A percentile compares a stretch with the other conserved stretches of the same genome.
phyloP scores from a whole-genome alignment of 2,329 filamentous ascomycete genomes.

The Talaromyces marneffei region DNA sequence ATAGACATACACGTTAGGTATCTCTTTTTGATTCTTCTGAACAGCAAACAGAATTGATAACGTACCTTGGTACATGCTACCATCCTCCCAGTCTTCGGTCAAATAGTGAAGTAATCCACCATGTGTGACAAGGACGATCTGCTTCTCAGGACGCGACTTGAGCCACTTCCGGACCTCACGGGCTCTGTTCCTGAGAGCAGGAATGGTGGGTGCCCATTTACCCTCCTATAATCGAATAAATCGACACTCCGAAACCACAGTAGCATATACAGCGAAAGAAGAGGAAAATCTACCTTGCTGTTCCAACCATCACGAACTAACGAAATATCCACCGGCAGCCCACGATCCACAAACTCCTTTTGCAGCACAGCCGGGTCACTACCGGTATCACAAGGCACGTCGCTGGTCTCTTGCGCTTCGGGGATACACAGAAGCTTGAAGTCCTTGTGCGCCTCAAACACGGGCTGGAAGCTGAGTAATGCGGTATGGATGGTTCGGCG shows the following conservation, averaged over 20 bases:
- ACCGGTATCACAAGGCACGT: conserved; percentile 71
- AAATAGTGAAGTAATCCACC: conserved; percentile 80
- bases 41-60: neutral
- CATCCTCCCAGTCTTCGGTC: conserved; percentile 71
- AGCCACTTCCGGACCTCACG: conserved; percentile 57
- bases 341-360: conserved; percentile 54
- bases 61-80: conserved; percentile 42
- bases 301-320: conserved; percentile 65
- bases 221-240: conserved; percentile 25
- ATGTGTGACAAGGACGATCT: conserved; percentile 74
- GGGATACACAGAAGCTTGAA: conserved; percentile 61
- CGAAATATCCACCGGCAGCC: conserved; percentile 56
- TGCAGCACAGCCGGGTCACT: conserved; percentile 50
- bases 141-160: conserved; percentile 49
- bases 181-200: conserved; percentile 57
- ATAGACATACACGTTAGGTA: too few species aligned
- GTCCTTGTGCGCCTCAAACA: conserved; percentile 41
- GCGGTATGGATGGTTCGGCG: conserved; percentile 76
- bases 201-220: conserved; percentile 42
- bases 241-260: neutral
- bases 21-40: too few species aligned
- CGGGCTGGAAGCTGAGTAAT: conserved; percentile 60
- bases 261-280: neutral
- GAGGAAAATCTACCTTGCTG: conserved; percentile 52
- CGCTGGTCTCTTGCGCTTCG: conserved; percentile 71